phyloP scores from a whole-genome alignment of 331 rosid species.

The Pyrus hybrid region DNA sequence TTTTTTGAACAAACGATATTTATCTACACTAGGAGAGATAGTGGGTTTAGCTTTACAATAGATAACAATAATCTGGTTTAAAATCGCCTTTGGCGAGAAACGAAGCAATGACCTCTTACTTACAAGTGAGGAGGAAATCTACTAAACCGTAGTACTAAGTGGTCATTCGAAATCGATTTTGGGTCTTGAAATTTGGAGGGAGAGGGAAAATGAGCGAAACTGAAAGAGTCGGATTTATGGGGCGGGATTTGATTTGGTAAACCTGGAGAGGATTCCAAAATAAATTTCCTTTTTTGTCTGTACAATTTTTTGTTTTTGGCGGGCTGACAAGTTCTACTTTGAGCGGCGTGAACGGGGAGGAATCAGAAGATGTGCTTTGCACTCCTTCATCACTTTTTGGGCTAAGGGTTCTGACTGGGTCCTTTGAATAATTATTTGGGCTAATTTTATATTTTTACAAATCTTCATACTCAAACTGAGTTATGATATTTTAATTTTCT shows the following conservation, averaged over 20 bases:
- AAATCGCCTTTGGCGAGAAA: no score
- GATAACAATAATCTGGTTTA: accelerated
- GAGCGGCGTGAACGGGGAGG: not conserved
- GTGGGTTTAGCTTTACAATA: no score
- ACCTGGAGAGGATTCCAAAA: constrained; percentile 13
- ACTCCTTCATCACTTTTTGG: not conserved
- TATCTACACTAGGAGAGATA: no score
- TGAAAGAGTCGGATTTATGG: not conserved
- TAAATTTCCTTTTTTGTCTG: not conserved
- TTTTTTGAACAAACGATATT: no score
- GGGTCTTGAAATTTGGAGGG: not conserved
- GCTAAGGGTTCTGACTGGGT: not conserved
- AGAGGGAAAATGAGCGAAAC: not conserved
- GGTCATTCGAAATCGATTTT: not conserved
- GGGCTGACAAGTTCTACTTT: not conserved
- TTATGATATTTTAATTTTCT: no score
- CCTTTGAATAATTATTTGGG: no score
- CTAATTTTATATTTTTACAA: no score
- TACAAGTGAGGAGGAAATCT: accelerated
- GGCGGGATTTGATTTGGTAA: constrained; percentile 19
- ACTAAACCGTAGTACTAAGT: no score
- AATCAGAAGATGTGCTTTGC: not conserved
- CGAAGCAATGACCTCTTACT: accelerated
- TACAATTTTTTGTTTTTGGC: not conserved
- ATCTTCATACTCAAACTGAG: no score